These are phyloP conservation scores for Lactarius hengduanensis DNA, from an alignment of 768 basidiomycete genomes.

Conservation along the genomic window DNA sequence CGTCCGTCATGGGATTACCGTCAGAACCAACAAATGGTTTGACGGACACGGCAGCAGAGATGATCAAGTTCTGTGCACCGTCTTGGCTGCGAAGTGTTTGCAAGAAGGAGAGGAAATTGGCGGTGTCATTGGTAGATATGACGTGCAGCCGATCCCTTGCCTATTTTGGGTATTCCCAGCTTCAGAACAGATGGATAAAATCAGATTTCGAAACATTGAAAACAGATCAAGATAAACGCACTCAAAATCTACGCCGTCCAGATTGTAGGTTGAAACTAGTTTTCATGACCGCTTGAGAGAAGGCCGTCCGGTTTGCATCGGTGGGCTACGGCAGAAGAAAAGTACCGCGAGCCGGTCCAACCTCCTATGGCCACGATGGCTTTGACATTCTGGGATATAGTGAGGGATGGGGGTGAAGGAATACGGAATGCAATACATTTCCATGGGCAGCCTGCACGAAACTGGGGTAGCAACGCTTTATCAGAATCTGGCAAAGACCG, in stretches of 20 bases:
- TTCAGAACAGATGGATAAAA: background rate
- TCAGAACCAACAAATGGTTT: background rate
- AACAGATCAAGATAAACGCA: background rate
- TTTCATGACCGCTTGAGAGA: constrained; percentile 11
- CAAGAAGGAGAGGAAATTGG: constrained; percentile 17
- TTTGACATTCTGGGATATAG: constrained; percentile 15
- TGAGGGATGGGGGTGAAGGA: background rate
- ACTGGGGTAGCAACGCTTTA: constrained; percentile 29
- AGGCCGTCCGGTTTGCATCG: constrained; percentile 18
- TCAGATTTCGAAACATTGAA: background rate
- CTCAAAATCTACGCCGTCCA: constrained; percentile 28
- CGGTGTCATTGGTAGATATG: constrained; percentile 7
- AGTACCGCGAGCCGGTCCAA: constrained; percentile 22
- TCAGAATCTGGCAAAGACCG: constrained; percentile 33
- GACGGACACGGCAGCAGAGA: constrained; percentile 13
- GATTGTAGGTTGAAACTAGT: constrained; percentile 3
- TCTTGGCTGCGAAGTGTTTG: constrained; percentile 5
- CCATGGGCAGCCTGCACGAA: constrained; percentile 30
- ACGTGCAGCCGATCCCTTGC: constrained; percentile 11
- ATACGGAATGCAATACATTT: constrained; percentile 20
- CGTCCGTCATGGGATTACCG: constrained; percentile 7
- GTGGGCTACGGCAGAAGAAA: constrained; percentile 22
- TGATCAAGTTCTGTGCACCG: background rate
- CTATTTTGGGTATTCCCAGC: constrained; percentile 21
- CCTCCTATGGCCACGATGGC: constrained; percentile 25